Evolutionary conservation across 345 rosid species (phyloP).

Genomic region (Aurinia saxatilis): DNA sequence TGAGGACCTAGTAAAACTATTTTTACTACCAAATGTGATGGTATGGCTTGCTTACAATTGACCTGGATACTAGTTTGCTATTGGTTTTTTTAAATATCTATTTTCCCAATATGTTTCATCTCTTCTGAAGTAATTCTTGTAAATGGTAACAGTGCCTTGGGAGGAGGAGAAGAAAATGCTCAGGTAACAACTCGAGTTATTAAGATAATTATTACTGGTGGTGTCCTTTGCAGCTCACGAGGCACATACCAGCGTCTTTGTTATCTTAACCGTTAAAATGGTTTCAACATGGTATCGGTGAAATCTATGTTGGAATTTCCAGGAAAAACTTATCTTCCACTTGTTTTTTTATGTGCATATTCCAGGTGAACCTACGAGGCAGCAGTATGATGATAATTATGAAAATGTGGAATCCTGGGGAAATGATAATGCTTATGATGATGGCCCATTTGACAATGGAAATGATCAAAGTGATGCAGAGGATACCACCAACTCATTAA

Average conservation of each 20-base stretch:
- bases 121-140: slow-evolving; percentile 27
- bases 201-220: neutral
- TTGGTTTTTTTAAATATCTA: neutral
- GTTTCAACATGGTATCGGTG: neutral
- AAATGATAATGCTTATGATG: slow-evolving; percentile 41
- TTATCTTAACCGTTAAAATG: neutral
- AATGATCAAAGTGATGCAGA: slow-evolving; percentile 56
- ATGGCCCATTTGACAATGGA: slow-evolving; percentile 52
- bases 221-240: neutral
- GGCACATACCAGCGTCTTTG: slow-evolving; percentile 11
- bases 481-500: slow-evolving; percentile 41
- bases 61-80: neutral
- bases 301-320: neutral
- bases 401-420: slow-evolving; percentile 59
- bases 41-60: slow-evolving; percentile 36
- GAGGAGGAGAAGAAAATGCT: slow-evolving; percentile 47
- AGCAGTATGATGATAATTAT: slow-evolving; percentile 39
- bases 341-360: slow-evolving; percentile 13
- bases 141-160: slow-evolving; percentile 64
- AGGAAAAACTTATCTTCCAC: neutral
- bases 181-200: slow-evolving; percentile 42
- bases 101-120: neutral
- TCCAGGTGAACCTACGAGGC: slow-evolving; percentile 47
- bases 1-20: slow-evolving; percentile 77
- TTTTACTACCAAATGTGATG: slow-evolving; percentile 74